Conservation (phyloP, 179 eudicot genomes). For the Beta lomatogona region DNA sequence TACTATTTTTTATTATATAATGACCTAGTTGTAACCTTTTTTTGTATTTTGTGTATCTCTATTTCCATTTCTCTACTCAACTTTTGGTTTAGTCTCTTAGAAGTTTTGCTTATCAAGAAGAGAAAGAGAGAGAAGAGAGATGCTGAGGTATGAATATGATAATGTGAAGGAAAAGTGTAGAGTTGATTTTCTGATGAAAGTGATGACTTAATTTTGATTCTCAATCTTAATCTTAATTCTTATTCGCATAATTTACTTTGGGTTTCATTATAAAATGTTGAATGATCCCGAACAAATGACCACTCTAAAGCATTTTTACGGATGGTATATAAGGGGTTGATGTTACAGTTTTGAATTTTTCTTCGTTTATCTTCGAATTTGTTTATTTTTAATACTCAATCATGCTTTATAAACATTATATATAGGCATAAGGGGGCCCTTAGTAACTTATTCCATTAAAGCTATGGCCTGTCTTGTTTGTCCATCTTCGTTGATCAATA, state of each 20-base stretch:
- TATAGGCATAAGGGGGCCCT: slow-evolving; percentile 7
- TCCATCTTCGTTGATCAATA: slow-evolving; percentile 44
- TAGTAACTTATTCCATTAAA: slow-evolving; percentile 27
- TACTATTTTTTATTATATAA: slow-evolving; percentile 23
- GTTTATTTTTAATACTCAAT: slow-evolving; percentile 10
- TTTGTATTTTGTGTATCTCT: neutral
- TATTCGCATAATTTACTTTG: slow-evolving; percentile 14
- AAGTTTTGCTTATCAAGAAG: slow-evolving; percentile 31
- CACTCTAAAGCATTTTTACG: too few relatives aligned
- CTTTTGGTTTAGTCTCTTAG: slow-evolving; percentile 23
- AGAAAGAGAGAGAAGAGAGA: neutral
- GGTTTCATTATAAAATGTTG: slow-evolving; percentile 28
- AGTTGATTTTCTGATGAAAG: slow-evolving; percentile 31
- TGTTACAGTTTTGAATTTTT: neutral
- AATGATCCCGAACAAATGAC: neutral
- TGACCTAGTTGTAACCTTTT: slow-evolving; percentile 22
- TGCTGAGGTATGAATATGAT: slow-evolving; percentile 38
- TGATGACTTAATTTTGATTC: slow-evolving; percentile 39
- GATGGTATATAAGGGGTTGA: too few relatives aligned
- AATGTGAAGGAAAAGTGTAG: slow-evolving; percentile 11
- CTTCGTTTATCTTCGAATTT: neutral
- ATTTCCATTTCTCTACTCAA: slow-evolving; percentile 21
- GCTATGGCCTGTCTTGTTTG: slow-evolving; percentile 38
- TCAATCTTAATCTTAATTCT: neutral
- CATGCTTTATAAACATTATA: slow-evolving; percentile 26